Percentiles rank a stretch among this genome's conserved stretches.
Conservation (phyloP, 345 rosid species). For the Limnanthes douglasii region DNA sequence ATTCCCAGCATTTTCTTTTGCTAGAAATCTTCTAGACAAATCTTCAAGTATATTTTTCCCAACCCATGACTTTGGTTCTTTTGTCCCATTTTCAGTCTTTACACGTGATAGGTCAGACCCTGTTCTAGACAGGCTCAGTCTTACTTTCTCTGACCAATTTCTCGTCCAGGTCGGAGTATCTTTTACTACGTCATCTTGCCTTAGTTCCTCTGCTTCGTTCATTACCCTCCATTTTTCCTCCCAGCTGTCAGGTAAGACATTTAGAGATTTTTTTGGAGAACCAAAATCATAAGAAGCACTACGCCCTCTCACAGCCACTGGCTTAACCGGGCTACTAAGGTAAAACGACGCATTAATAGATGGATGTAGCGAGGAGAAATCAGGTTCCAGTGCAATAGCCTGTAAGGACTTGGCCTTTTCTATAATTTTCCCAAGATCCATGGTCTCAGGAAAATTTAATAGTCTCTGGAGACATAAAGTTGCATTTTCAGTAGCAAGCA, state of each 20-base stretch:
- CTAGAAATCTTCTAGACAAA: too few relatives aligned
- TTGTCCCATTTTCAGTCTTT: conserved; percentile 16
- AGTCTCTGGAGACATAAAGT: conserved; percentile 87
- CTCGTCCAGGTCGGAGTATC: conserved; percentile 26
- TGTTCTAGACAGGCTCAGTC: conserved; percentile 39
- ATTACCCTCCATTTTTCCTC: conserved; percentile 84
- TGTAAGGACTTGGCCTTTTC: conserved; percentile 68
- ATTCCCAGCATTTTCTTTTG: conserved; percentile 23
- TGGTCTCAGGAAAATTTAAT: conserved; percentile 62
- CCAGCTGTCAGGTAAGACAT: conserved; percentile 69
- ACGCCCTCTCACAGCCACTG: conserved; percentile 26
- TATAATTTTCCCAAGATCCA: conserved; percentile 43
- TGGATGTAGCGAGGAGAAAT: conserved; percentile 14
- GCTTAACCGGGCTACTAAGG: conserved; percentile 10
- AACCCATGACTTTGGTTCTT: conserved; percentile 22
- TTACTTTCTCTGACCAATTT: conserved; percentile 66
- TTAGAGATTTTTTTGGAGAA: conserved; percentile 51
- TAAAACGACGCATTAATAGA: conserved; percentile 8
- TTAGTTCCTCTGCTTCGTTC: conserved; percentile 47
- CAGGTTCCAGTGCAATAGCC: conserved; percentile 37
- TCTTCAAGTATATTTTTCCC: conserved; percentile 60
- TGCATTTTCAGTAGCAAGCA: conserved; percentile 86
- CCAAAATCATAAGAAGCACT: conserved; percentile 33
- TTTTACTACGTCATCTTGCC: conserved; percentile 19
- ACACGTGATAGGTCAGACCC: conserved; percentile 56